Percentiles rank a stretch among this genome's conserved stretches.
Conservation (phyloP, 495 filamentous ascomycete species). For the Neurospora sp. region DNA sequence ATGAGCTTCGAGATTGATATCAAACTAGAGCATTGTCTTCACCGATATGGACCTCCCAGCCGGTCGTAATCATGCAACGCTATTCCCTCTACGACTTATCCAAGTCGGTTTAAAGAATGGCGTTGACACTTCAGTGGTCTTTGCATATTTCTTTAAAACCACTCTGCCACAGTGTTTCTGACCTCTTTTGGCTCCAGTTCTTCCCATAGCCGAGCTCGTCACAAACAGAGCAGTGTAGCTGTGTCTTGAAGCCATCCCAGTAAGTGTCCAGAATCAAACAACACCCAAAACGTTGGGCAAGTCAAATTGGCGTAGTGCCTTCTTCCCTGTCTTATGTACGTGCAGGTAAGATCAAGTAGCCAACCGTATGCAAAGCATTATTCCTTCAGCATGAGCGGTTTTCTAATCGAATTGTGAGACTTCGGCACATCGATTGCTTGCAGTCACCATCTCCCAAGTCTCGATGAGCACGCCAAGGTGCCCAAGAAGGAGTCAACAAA, state of each 20-base stretch:
- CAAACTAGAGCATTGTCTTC: background rate
- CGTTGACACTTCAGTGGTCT: background rate
- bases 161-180: background rate
- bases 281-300: background rate
- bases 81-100: background rate
- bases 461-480: background rate
- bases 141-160: background rate
- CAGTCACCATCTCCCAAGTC: background rate
- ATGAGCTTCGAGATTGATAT: background rate
- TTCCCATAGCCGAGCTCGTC: background rate
- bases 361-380: background rate
- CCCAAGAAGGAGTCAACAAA: background rate
- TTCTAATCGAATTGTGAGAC: background rate
- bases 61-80: background rate
- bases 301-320: background rate
- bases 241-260: background rate
- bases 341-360: background rate
- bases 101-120: background rate
- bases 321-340: background rate
- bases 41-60: background rate
- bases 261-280: background rate
- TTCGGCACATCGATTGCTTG: background rate
- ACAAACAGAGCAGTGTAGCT: background rate
- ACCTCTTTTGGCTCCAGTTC: background rate
- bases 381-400: background rate